phyloP scores from a whole-genome alignment of 306 rosid species.

The Malus asiatica region DNA sequence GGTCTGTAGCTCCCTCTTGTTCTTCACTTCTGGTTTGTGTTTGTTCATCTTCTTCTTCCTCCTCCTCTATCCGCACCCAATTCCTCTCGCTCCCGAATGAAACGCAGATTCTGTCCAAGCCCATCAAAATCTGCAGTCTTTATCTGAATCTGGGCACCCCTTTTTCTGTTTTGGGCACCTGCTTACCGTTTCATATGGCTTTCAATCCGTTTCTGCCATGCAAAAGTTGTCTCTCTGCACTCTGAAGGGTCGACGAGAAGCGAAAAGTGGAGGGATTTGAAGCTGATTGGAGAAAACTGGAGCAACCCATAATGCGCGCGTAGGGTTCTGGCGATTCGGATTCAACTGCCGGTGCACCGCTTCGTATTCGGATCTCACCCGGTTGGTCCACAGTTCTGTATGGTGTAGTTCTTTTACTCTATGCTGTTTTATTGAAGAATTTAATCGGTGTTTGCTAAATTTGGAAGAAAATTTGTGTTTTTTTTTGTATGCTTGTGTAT shows the following conservation, averaged over 20 bases:
- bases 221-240: background rate
- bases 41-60: slow-evolving; percentile 15
- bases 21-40: slow-evolving; percentile 13
- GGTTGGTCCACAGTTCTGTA: slow-evolving; percentile 1
- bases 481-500: slow-evolving; percentile 9
- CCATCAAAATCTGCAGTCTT: slow-evolving; percentile 17
- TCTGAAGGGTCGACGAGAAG: background rate
- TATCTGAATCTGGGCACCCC: slow-evolving; percentile 2
- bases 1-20: background rate
- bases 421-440: background rate
- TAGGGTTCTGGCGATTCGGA: slow-evolving; percentile 16
- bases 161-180: background rate
- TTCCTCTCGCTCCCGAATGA: slow-evolving; percentile 29
- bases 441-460: background rate
- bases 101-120: slow-evolving; percentile 19
- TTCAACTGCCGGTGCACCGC: background rate
- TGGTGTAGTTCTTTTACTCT: slow-evolving; percentile 13
- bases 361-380: slow-evolving; percentile 27
- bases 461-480: background rate
- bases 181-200: background rate
- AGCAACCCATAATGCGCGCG: slow-evolving; percentile 14
- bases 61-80: slow-evolving; percentile 54
- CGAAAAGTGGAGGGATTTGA: background rate
- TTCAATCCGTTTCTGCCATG: slow-evolving; percentile 3
- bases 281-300: slow-evolving; percentile 13